A percentile compares a stretch with the other conserved stretches of the same genome.
Conservation (phyloP, 2,329 filamentous ascomycete species). For the Aureobasidium subglaciale region DNA sequence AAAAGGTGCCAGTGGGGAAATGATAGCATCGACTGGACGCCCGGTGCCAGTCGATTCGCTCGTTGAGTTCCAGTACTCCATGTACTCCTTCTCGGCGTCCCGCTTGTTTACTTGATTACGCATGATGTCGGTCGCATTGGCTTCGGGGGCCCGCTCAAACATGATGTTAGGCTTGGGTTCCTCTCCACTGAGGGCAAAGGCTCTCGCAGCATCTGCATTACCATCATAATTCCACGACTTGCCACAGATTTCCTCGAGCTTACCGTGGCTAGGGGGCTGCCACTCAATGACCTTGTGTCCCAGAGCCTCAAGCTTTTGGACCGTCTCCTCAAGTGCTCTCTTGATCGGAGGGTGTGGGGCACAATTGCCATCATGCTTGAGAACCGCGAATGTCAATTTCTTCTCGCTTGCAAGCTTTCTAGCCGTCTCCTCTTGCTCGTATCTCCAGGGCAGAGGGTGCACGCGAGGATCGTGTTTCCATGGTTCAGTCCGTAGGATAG, state of each 20-base stretch:
- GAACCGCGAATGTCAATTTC: conserved; percentile 48
- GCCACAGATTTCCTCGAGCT: conserved; percentile 29
- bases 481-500: conserved; percentile 51
- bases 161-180: conserved; percentile 39
- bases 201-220: conserved; percentile 43
- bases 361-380: conserved; percentile 46
- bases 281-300: conserved; percentile 56
- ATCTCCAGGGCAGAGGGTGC: conserved; percentile 58
- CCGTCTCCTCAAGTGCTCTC: conserved; percentile 47
- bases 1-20: conserved; percentile 45
- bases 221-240: conserved; percentile 42
- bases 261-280: conserved; percentile 43
- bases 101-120: conserved; percentile 47
- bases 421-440: conserved; percentile 35
- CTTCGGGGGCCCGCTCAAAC: conserved; percentile 31
- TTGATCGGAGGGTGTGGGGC: conserved; percentile 51
- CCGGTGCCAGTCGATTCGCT: conserved; percentile 41
- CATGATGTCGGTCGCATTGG: conserved; percentile 38
- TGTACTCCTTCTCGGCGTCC: conserved; percentile 50
- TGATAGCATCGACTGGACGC: conserved; percentile 47
- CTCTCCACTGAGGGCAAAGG: conserved; percentile 51
- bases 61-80: conserved; percentile 59
- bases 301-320: conserved; percentile 41
- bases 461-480: conserved; percentile 62
- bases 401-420: conserved; percentile 32